Percentiles rank a stretch among this genome's conserved stretches.
Conservation (phyloP, 2,329 filamentous ascomycete genomes). For the Fusarium papillatum region DNA sequence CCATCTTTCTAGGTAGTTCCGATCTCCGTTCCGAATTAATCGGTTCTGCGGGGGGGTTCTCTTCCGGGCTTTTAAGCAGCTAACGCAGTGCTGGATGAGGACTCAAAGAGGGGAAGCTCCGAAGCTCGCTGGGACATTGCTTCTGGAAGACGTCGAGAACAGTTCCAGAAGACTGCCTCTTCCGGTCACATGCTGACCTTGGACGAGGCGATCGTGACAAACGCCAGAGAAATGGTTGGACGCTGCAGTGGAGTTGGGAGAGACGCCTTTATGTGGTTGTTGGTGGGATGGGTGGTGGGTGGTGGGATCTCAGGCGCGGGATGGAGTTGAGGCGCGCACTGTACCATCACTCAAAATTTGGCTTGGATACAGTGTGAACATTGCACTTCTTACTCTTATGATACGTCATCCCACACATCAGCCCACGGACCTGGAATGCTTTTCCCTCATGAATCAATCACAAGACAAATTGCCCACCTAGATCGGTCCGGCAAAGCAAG, state of each 20-base stretch:
- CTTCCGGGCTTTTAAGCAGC: constrained; percentile 41
- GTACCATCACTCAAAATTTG: neutral
- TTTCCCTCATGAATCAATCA: constrained; percentile 2
- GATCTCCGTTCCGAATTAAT: constrained; percentile 28
- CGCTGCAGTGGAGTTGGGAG: constrained; percentile 39
- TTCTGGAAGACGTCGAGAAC: constrained; percentile 37
- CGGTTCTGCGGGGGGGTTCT: constrained; percentile 37
- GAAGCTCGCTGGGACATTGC: constrained; percentile 8
- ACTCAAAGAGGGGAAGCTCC: constrained; percentile 24
- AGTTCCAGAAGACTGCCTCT: constrained; percentile 44
- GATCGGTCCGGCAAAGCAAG: neutral
- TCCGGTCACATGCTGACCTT: constrained; percentile 43
- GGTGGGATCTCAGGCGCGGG: constrained; percentile 13
- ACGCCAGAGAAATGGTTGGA: constrained; percentile 47
- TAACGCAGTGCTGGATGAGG: constrained; percentile 23
- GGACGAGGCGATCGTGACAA: constrained; percentile 46
- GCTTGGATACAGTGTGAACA: constrained; percentile 3
- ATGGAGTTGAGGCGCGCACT: neutral
- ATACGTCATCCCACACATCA: constrained; percentile 38
- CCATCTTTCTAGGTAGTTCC: constrained; percentile 44
- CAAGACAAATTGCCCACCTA: neutral
- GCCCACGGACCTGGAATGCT: constrained; percentile 18
- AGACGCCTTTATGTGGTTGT: constrained; percentile 21
- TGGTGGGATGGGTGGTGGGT: constrained; percentile 23
- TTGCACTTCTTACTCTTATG: neutral